Conservation (phyloP, 164 flowering plant species). For the Aristolochia fimbriata region DNA sequence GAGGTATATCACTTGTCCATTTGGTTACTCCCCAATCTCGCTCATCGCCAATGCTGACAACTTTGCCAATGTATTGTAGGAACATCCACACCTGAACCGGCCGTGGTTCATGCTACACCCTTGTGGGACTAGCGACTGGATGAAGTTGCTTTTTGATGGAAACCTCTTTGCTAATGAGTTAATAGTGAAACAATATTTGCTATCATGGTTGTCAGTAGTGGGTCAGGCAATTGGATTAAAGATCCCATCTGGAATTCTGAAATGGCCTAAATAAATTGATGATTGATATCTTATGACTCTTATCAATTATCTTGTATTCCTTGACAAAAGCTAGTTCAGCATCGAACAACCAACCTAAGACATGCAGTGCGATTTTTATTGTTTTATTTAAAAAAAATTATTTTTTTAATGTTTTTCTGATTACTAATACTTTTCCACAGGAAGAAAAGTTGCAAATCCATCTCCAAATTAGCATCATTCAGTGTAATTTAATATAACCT, state of each 20-base stretch:
- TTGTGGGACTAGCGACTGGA: constrained; percentile 86
- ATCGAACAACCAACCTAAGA: too few relatives aligned
- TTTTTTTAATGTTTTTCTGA: too few relatives aligned
- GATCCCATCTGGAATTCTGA: constrained; percentile 36
- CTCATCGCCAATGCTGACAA: not conserved
- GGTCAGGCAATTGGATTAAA: constrained; percentile 68
- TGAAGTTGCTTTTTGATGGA: constrained; percentile 51
- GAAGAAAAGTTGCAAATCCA: too few relatives aligned
- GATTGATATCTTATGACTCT: too few relatives aligned
- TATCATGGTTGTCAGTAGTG: constrained; percentile 79
- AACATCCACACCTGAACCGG: constrained; percentile 73
- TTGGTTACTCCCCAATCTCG: not conserved
- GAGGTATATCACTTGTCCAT: constrained; percentile 35
- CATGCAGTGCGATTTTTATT: too few relatives aligned
- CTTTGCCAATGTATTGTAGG: constrained; percentile 30
- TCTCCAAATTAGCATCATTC: too few relatives aligned
- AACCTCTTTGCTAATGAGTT: constrained; percentile 10
- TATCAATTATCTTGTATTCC: too few relatives aligned
- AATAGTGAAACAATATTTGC: constrained; percentile 35
- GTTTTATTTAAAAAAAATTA: too few relatives aligned
- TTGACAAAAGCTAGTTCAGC: too few relatives aligned
- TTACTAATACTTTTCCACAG: too few relatives aligned
- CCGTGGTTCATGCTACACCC: constrained; percentile 90
- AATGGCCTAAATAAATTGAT: too few relatives aligned
- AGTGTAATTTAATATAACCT: too few relatives aligned